Base-by-base conservation (phyloP, 441 rosid genomes). In the Gossypium schwendimanii region DNA sequence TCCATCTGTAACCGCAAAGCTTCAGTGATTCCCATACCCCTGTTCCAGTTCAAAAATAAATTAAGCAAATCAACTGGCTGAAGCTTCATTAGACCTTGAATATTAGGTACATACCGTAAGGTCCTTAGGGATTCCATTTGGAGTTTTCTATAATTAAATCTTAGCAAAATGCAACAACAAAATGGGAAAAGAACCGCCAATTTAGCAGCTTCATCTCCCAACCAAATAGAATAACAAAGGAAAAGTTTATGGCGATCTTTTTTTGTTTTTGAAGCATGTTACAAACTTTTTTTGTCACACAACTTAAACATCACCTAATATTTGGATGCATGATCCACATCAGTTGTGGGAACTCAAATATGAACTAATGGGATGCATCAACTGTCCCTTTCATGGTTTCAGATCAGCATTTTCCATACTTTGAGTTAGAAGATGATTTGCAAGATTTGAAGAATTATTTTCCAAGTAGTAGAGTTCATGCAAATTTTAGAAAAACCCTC, bases 1-100 rank as follows among this genome's bases (percentile, higher is more conserved):
- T 94, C 98, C 96, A 94, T 89, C 87, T 94, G 97, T 62, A 94
- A 78, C 39, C 94, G 84, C 73, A 94, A 82, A 67, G 98, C 97
- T 80, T 94, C 97, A 6, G 97, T 92, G 26, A 94, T 88, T 77
- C 89, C 96, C 57, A 88, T 83, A 71, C 97, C 91, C 49, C 97
- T 90, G 88, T 60, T 72, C 69, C 53, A 71, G 52, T 26, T 61
- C 14, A 75, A 44, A 31, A 41, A 28, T 26, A 15, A 49, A 44
- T 62, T 58, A 15, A 49, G 39, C 50, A 47, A 55, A 47, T 54
- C 20, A 65, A 67, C 59, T 33, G 39, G 18, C 49, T 53, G 41
- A 31, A 45, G 53, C 18, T 49, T 49, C 44, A 8, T 44, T 52
- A 70, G 44, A 72, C 65, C 54, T 44, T 61, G 69, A 73, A 68